Base-by-base conservation (phyloP, 345 rosid genomes). In the Eucalyptus pauciflora region DNA sequence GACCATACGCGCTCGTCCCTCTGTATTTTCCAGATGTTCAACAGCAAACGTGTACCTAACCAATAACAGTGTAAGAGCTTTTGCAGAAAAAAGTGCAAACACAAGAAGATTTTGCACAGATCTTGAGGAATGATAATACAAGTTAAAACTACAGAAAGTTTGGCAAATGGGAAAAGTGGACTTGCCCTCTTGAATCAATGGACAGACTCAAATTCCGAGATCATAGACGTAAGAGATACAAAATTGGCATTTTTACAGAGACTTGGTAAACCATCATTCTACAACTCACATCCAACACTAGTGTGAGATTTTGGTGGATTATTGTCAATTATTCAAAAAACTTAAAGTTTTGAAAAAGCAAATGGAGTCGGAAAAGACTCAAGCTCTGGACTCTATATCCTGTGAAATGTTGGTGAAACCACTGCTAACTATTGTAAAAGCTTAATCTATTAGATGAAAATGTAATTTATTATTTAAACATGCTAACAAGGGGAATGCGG, bases 11-110 rank as follows among this genome's bases (percentile, higher is more conserved):
- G 67, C 29, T 71, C 88, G 62, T 93, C 92, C 4, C 89, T 85
- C 8, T 92, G 93, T 10, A 93, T 89, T 56, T 90, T 92, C 92
- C 91, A 91, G 15, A 58, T 31, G 71, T 93, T 93, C 2, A 92
- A 56, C 43, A 90, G 25, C 37, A 92, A 24, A 14, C 89, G 90
- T 24, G 93, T 89, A 33, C 92, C 91, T 50, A 10, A 93, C 90
- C 83, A 94, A 5, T 86, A 13, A 13, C 69, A 27, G 22, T 29
- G 8, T 13, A 27, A 62, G 31, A 62, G 33, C 33, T 62, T 27
- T 62, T 29, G 76, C 37, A n/a, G 37, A n/a, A 64, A 64, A 64
- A 64, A n/a, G 37, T 64, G 76, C 76, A 14, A 64, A n/a, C 76
- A n/a, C 76, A 1, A 64, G 76, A 64, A 64, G 2, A 64, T 64